These are phyloP conservation scores for Macaranga tanarius DNA, from an alignment of 441 rosid species.

Conservation along the genomic window DNA sequence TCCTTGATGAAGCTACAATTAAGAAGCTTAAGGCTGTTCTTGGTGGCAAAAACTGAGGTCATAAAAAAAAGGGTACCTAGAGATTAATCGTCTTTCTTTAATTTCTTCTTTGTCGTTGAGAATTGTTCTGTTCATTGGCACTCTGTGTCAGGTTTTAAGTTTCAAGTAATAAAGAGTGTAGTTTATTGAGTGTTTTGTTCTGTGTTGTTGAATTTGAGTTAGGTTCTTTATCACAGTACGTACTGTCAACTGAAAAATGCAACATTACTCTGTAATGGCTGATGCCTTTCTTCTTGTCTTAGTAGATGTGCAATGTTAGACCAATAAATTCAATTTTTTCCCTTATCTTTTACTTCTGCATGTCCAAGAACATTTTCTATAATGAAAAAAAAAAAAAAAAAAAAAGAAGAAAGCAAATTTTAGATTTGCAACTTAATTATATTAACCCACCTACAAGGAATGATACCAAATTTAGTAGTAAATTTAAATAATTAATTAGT, in stretches of 20 bases:
- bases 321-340: background rate
- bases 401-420: no score
- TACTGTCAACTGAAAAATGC: background rate
- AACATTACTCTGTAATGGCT: background rate
- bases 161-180: background rate
- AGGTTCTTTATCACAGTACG: background rate
- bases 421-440: no score
- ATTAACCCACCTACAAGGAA: no score
- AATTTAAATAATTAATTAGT: no score
- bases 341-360: background rate
- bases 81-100: background rate
- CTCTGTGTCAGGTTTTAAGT: background rate
- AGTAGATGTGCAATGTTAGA: background rate
- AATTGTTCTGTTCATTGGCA: background rate
- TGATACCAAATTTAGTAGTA: no score
- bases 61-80: background rate
- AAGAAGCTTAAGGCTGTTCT: slow-evolving; percentile 84
- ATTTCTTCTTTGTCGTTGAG: background rate
- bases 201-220: background rate
- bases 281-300: background rate
- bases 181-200: background rate
- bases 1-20: slow-evolving; percentile 67
- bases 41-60: slow-evolving; percentile 66
- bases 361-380: background rate
- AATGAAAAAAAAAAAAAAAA: no score